A percentile compares a stretch with the other conserved stretches of the same genome.
These are phyloP conservation scores for Dendrothele bispora DNA, from an alignment of 768 basidiomycete genomes.

Conservation along the genomic window DNA sequence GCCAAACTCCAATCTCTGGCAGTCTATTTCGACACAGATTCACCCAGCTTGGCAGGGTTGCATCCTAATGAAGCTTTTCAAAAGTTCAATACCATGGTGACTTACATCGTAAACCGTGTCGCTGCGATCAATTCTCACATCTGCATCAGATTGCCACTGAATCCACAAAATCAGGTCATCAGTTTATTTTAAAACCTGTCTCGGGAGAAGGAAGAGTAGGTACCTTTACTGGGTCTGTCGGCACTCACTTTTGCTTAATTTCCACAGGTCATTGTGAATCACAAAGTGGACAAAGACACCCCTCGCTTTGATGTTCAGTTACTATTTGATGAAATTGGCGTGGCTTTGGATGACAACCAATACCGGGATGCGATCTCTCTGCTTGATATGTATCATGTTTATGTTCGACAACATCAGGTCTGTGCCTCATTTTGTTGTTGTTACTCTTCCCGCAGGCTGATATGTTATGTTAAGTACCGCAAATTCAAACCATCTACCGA, in stretches of 20 bases:
- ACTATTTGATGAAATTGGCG: constrained; percentile 89
- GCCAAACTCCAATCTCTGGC: constrained; percentile 86
- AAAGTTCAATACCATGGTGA: constrained; percentile 75
- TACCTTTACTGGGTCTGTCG: constrained; percentile 11
- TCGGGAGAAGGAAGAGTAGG: constrained; percentile 89
- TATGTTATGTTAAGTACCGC: constrained; percentile 58
- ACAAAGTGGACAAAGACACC: constrained; percentile 66
- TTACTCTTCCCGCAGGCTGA: no score
- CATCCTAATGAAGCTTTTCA: constrained; percentile 63
- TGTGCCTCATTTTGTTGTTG: no score
- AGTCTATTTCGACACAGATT: constrained; percentile 94
- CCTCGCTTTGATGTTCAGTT: constrained; percentile 89
- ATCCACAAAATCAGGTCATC: constrained; percentile 64
- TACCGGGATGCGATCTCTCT: constrained; percentile 92
- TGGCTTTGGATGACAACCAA: constrained; percentile 89
- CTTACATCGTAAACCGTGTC: constrained; percentile 9
- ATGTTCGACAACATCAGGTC: constrained; percentile 81
- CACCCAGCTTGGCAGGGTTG: constrained; percentile 71
- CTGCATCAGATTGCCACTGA: constrained; percentile 40
- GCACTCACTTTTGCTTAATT: constrained; percentile 2
- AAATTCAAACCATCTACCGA: constrained; percentile 71
- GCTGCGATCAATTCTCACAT: neutral
- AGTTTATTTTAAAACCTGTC: constrained; percentile 94
- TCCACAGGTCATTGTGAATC: constrained; percentile 75
- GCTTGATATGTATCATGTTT: constrained; percentile 96